phyloP scores from a whole-genome alignment of 495 filamentous ascomycete species.

The Paragyromitra xinjiangensis region DNA sequence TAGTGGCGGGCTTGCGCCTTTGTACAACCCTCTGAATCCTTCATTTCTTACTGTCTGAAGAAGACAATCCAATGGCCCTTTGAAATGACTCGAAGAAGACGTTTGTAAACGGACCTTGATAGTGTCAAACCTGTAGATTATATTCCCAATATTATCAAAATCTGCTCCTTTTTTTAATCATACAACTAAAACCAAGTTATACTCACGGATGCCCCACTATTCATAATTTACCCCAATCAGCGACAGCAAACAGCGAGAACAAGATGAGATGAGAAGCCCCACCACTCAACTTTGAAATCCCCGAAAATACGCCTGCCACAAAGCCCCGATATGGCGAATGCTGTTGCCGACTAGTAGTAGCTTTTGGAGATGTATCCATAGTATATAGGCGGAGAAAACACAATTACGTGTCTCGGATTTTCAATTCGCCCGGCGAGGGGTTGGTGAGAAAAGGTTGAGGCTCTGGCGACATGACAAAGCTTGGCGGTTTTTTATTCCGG shows the following conservation, averaged over 20 bases:
- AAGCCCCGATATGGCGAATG: constrained; percentile 80
- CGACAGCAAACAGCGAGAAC: not conserved
- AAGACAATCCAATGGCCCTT: constrained; percentile 86
- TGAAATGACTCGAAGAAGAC: constrained; percentile 76
- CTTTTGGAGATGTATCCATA: constrained; percentile 19
- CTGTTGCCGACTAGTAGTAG: constrained; percentile 18
- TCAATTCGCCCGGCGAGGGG: constrained; percentile 25
- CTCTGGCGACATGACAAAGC: not conserved
- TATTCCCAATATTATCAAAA: constrained; percentile 13
- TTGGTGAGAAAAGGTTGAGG: constrained; percentile 20
- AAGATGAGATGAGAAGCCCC: constrained; percentile 51
- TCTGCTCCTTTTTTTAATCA: not conserved
- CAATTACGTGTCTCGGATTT: constrained; percentile 21
- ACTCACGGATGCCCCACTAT: constrained; percentile 74
- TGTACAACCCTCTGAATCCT: constrained; percentile 81
- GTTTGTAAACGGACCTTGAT: constrained; percentile 97
- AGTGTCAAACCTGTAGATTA: constrained; percentile 80
- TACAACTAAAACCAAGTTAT: not conserved
- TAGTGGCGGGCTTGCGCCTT: constrained; percentile 87
- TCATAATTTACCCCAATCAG: constrained; percentile 29
- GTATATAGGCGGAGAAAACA: constrained; percentile 1
- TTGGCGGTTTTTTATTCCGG: constrained; percentile 11
- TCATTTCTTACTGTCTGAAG: constrained; percentile 81
- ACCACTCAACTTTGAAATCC: constrained; percentile 90
- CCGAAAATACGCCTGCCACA: constrained; percentile 91